These are phyloP conservation scores for Ehretia macrophylla DNA, from an alignment of 257 asterid genomes.

Conservation along the genomic window DNA sequence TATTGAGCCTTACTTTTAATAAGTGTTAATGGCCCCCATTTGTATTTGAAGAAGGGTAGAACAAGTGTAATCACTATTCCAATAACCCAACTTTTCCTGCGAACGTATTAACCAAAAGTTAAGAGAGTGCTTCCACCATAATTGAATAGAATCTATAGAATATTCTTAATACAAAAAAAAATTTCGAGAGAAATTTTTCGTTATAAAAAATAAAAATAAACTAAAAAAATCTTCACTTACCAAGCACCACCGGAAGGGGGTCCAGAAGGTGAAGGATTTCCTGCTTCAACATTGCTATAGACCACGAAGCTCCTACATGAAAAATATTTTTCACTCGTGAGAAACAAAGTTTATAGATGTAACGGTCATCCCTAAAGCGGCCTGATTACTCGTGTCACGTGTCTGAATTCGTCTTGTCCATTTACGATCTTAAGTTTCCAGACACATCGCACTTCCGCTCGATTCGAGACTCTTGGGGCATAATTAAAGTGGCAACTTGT, in stretches of 20 bases:
- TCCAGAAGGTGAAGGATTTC: background rate
- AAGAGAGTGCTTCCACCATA: too few species aligned
- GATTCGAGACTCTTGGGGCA: too few species aligned
- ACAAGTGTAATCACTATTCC: slow-evolving; percentile 5
- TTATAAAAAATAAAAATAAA: background rate
- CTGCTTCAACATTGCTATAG: slow-evolving; percentile 5
- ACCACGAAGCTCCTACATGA: slow-evolving; percentile 3
- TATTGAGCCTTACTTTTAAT: slow-evolving; percentile 5
- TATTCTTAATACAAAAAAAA: too few species aligned
- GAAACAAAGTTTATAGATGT: too few species aligned
- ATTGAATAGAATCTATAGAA: too few species aligned
- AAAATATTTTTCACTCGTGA: background rate
- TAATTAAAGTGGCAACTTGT: too few species aligned
- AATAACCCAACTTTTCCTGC: slow-evolving; percentile 15
- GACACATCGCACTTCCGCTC: too few species aligned
- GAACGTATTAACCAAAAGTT: background rate
- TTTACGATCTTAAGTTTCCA: too few species aligned
- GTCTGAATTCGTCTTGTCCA: too few species aligned
- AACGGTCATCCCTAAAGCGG: too few species aligned
- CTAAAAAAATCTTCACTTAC: background rate
- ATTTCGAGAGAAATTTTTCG: too few species aligned
- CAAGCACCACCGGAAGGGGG: slow-evolving; percentile 1
- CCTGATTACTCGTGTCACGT: too few species aligned
- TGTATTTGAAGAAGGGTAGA: slow-evolving; percentile 8
- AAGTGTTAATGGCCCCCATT: slow-evolving; percentile 2